Percentiles rank a stretch among this genome's conserved stretches.
These are phyloP conservation scores for Pleurotus cornucopiae DNA, from an alignment of 768 basidiomycete genomes.

Conservation along the genomic window DNA sequence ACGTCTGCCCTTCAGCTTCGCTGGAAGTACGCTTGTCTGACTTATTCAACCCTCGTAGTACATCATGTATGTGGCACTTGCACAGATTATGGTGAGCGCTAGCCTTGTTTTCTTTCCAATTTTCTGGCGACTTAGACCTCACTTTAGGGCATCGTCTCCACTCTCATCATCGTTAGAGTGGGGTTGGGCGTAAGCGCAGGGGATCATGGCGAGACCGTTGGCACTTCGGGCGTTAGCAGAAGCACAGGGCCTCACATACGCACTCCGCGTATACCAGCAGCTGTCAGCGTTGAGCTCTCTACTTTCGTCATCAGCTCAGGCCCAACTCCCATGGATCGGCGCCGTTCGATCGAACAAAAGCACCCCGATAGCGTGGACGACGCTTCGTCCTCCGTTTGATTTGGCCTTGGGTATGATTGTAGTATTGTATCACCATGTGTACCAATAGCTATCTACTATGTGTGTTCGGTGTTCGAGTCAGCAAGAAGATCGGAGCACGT, in stretches of 20 bases:
- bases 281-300: not conserved
- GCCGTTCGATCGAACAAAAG: not conserved
- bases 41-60: slow-evolving; percentile 7
- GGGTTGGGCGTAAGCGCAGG: slow-evolving; percentile 18
- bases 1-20: not conserved
- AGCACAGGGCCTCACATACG: not conserved
- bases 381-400: no score
- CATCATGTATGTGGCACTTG: slow-evolving; percentile 10
- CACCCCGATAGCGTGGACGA: not conserved
- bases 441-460: not conserved
- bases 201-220: not conserved
- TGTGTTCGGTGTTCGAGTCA: not conserved
- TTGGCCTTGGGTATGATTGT: no score
- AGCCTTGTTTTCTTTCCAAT: not conserved
- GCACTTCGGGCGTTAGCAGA: not conserved
- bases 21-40: slow-evolving; percentile 11
- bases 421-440: not conserved
- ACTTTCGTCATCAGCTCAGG: not conserved
- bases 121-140: not conserved
- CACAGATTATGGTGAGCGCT: slow-evolving; percentile 8
- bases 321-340: not conserved
- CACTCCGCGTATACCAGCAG: not conserved
- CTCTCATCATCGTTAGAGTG: slow-evolving; percentile 30
- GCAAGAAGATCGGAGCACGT: not conserved
- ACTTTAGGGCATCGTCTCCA: slow-evolving; percentile 28